phyloP scores from a whole-genome alignment of 768 basidiomycete genomes.

The Asterophora parasitica region DNA sequence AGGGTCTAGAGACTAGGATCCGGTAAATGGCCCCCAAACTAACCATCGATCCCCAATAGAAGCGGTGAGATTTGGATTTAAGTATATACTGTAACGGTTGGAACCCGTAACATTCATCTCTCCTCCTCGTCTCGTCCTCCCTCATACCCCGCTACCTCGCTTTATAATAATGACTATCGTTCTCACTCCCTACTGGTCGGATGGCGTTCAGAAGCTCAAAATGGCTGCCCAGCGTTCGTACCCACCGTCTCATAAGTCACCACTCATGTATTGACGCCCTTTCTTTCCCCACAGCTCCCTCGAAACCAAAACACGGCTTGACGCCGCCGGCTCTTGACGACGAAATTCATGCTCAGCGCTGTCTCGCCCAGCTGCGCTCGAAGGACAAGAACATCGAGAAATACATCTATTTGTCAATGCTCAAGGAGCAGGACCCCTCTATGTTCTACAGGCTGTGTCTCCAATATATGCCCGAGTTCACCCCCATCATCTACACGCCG shows the following conservation, averaged over 20 bases:
- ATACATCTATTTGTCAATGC: slow-evolving; percentile 76
- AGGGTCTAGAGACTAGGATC: neutral
- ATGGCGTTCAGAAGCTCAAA: slow-evolving; percentile 70
- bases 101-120: slow-evolving; percentile 1
- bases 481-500: slow-evolving; percentile 87
- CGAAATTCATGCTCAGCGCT: slow-evolving; percentile 50
- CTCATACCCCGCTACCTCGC: neutral
- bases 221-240: slow-evolving; percentile 51
- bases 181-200: slow-evolving; percentile 67
- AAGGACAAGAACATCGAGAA: slow-evolving; percentile 75
- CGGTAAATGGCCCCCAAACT: slow-evolving; percentile 2
- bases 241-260: slow-evolving; percentile 2
- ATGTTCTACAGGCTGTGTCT: slow-evolving; percentile 80
- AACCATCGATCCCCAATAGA: slow-evolving; percentile 12
- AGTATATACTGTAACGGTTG: slow-evolving; percentile 10
- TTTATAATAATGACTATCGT: slow-evolving; percentile 46
- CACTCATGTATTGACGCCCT: slow-evolving; percentile 4
- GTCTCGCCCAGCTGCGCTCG: slow-evolving; percentile 66
- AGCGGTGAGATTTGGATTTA: slow-evolving; percentile 7
- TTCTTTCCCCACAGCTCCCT: slow-evolving; percentile 29
- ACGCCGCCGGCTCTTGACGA: slow-evolving; percentile 55
- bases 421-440: slow-evolving; percentile 66
- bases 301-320: slow-evolving; percentile 47
- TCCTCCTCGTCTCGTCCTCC: neutral
- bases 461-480: slow-evolving; percentile 62